These are phyloP conservation scores for Lodderomyces theae DNA, from an alignment of 1,139 yeast genomes.

Conservation along the genomic window DNA sequence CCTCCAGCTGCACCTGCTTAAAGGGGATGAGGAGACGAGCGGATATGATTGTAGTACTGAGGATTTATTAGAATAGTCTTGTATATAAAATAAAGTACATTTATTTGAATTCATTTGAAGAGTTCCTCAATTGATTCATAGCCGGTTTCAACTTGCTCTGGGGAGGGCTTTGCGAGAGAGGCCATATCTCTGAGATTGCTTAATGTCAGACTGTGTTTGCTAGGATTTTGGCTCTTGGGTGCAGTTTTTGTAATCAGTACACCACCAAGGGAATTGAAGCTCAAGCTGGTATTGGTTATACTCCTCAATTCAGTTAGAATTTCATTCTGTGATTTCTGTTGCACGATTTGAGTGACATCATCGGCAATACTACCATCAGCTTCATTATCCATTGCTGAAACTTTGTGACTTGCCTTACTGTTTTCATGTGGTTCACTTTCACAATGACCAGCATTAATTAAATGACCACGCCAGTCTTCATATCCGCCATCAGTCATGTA, in stretches of 20 bases:
- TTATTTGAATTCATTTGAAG: conserved; percentile 12
- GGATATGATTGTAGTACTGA: too few relatives aligned
- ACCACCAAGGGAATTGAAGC: too few relatives aligned
- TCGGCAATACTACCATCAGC: background rate
- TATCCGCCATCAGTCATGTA: conserved; percentile 40
- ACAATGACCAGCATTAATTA: conserved; percentile 12
- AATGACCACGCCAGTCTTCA: conserved; percentile 32
- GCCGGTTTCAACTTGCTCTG: conserved; percentile 11
- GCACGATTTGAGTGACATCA: background rate
- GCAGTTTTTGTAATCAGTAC: too few relatives aligned
- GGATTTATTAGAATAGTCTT: background rate
- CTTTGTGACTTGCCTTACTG: background rate
- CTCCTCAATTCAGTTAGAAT: too few relatives aligned
- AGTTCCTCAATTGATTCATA: conserved; percentile 24
- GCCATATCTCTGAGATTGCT: background rate
- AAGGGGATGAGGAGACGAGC: background rate
- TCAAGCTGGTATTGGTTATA: too few relatives aligned
- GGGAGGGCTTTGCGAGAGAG: background rate
- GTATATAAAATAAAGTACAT: conserved; percentile 1
- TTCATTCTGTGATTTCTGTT: too few relatives aligned
- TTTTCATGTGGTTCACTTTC: conserved; percentile 1
- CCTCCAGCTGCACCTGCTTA: conserved; percentile 1
- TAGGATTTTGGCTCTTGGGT: background rate
- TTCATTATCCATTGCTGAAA: background rate
- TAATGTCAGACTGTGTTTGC: background rate